Evolutionary conservation across 805 yeast genomes (phyloP), one percentile per base, ranked within the genome.

Genomic region (Wickerhamomyces alni): DNA sequence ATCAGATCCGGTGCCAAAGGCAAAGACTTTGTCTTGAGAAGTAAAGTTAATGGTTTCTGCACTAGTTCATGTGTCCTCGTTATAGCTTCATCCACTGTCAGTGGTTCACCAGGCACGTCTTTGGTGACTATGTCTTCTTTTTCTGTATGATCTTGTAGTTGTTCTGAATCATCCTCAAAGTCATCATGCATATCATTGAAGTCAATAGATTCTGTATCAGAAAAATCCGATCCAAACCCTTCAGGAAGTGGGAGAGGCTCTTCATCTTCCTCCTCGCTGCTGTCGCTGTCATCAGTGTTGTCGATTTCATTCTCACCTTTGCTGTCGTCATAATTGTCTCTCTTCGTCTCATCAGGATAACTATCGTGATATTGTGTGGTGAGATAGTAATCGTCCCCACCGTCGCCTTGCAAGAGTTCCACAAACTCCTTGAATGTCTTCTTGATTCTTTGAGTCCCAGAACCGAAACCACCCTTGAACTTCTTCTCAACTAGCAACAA

Each of bases 291-390:
- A 3, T 45, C 50, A 1, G 45, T 48, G 9, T 39, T 37, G 12
- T 19, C 32, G 6, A 5, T 5, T 6, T 55, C 50, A 17, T 42
- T 41, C 7, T 24, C 33, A 19, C 22, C 30, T 5, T 32, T 28
- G 8, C 17, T 16, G 15, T 28, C 9, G 31, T 26, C 46, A 11
- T 35, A 42, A 26, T 26, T 26, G 13, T 13, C 13, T 26, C 9
- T 6, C 6, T 21, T 21, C 24, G 9, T 7, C 9, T 48, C 57
- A 16, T 59, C 65, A 5, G 59, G 59, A 21, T 63, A 70, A 42
- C 72, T 72, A 36, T 72, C 80, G 3, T 47, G 61, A 51, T 83
- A 83, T 47, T 83, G 89, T 0, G 89, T 83, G 1, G 89, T 83
- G 54, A 82, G 62, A 47, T 83, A 82, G 41, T 72, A 66, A 0